Conservation (phyloP, 1,139 yeast species). For the Diutina sp. region DNA sequence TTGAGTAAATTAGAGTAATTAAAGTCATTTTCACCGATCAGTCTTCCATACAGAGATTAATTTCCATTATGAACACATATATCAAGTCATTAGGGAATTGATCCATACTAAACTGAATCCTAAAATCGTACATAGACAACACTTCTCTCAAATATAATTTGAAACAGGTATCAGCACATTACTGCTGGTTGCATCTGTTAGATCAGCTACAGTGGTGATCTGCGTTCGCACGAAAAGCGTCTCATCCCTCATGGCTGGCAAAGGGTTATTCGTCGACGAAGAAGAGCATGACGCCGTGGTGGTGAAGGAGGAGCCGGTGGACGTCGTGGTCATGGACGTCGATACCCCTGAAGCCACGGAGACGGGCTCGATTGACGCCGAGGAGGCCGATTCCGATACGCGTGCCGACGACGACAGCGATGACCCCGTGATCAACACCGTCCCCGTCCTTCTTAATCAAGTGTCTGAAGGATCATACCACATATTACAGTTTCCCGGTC, state of each 20-base stretch:
- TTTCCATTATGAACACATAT: too few relatives aligned
- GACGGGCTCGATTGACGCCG: too few relatives aligned
- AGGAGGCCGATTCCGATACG: background rate
- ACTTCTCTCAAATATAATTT: too few relatives aligned
- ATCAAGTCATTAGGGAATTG: too few relatives aligned
- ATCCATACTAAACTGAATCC: too few relatives aligned
- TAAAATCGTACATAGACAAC: too few relatives aligned
- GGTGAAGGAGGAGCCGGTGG: background rate
- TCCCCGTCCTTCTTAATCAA: background rate
- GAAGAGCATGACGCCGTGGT: background rate
- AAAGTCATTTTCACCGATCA: too few relatives aligned
- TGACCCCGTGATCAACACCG: background rate
- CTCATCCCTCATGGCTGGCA: background rate
- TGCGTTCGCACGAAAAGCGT: background rate
- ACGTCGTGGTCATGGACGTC: background rate
- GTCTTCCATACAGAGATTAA: too few relatives aligned
- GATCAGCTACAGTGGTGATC: background rate
- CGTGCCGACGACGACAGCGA: background rate
- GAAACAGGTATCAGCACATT: too few relatives aligned
- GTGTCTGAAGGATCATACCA: background rate
- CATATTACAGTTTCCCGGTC: background rate
- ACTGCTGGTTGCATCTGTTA: too few relatives aligned
- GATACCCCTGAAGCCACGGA: background rate
- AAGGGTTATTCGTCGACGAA: constrained; percentile 1
- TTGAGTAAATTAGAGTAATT: too few relatives aligned